Evolutionary conservation across 495 filamentous ascomycete genomes (phyloP).

Genomic region (Bombardia bombarda): DNA sequence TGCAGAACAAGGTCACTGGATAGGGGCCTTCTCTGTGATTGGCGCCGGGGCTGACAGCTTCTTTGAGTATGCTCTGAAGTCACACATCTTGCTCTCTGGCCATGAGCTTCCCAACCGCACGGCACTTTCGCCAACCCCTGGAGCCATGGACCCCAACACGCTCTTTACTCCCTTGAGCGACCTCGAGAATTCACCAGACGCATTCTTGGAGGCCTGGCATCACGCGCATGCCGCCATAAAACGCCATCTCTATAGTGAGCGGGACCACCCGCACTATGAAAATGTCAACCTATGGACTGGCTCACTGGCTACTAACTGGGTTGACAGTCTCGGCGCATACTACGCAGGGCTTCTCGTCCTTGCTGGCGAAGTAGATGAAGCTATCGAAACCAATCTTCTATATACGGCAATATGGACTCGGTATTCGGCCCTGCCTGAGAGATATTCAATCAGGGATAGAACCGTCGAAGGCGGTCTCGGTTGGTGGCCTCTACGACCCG

Average conservation of each 20-base stretch:
- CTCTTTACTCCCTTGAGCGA: slow-evolving; percentile 52
- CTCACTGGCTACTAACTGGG: slow-evolving; percentile 72
- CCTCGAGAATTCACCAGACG: slow-evolving; percentile 60
- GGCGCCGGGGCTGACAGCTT: slow-evolving; percentile 96
- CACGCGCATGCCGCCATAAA: slow-evolving; percentile 78
- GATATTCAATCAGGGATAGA: slow-evolving; percentile 83
- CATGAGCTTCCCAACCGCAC: slow-evolving; percentile 46
- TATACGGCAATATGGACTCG: slow-evolving; percentile 91
- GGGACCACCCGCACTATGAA: slow-evolving; percentile 77
- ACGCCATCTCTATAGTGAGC: slow-evolving; percentile 70
- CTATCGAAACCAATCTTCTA: slow-evolving; percentile 77
- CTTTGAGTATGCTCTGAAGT: slow-evolving; percentile 95
- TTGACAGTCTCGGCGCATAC: slow-evolving; percentile 90
- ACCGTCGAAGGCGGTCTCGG: slow-evolving; percentile 77
- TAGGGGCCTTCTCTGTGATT: slow-evolving; percentile 78
- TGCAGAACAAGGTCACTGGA: slow-evolving; percentile 85
- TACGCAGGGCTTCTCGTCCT: slow-evolving; percentile 87
- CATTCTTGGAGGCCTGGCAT: slow-evolving; percentile 80
- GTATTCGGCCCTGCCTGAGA: slow-evolving; percentile 84
- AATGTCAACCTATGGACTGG: slow-evolving; percentile 86
- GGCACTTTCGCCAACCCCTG: slow-evolving; percentile 13
- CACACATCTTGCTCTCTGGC: slow-evolving; percentile 79
- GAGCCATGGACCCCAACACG: slow-evolving; percentile 46
- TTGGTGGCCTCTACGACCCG: slow-evolving; percentile 92
- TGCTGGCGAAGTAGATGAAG: slow-evolving; percentile 83